These are phyloP conservation scores for Saprolegnia parasitica DNA, from an alignment of 352 stramenopile species.

Conservation along the genomic window DNA sequence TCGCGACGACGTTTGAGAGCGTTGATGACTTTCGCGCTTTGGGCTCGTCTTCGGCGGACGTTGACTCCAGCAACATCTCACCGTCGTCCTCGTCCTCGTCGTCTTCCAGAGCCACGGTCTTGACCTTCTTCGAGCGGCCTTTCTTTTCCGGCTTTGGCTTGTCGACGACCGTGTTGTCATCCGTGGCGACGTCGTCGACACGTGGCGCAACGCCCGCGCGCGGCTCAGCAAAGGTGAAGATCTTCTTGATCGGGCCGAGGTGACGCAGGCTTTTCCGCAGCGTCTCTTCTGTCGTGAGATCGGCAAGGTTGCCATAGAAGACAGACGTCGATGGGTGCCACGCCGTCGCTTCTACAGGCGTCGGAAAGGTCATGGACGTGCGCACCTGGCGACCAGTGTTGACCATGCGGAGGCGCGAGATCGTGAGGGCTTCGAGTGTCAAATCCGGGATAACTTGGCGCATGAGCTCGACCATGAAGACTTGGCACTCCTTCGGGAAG, in stretches of 20 bases:
- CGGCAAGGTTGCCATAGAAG: conserved; percentile 79
- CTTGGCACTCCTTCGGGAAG: conserved; percentile 47
- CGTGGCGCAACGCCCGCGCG: conserved; percentile 28
- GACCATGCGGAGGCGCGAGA: conserved; percentile 69
- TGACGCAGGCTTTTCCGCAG: conserved; percentile 57
- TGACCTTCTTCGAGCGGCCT: conserved; percentile 1
- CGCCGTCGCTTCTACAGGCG: conserved; percentile 33
- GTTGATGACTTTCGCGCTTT: conserved; percentile 30
- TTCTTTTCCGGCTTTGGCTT: not conserved
- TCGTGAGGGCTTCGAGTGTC: conserved; percentile 81
- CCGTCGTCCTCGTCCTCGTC: conserved; percentile 26
- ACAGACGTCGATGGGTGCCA: conserved; percentile 57
- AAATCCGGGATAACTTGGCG: conserved; percentile 68
- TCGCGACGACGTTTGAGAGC: conserved; percentile 63
- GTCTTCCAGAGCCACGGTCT: conserved; percentile 40
- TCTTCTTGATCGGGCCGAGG: conserved; percentile 60
- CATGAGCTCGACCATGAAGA: conserved; percentile 75
- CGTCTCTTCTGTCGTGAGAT: conserved; percentile 60
- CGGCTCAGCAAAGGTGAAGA: conserved; percentile 64
- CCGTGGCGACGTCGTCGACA: not conserved
- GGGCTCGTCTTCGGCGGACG: conserved; percentile 31
- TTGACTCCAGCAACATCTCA: conserved; percentile 33
- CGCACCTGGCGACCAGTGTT: conserved; percentile 59
- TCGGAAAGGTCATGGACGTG: conserved; percentile 42
- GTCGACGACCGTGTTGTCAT: not conserved